Conservation (phyloP, 2,329 filamentous ascomycete genomes). For the Aspergillus chevalieri region DNA sequence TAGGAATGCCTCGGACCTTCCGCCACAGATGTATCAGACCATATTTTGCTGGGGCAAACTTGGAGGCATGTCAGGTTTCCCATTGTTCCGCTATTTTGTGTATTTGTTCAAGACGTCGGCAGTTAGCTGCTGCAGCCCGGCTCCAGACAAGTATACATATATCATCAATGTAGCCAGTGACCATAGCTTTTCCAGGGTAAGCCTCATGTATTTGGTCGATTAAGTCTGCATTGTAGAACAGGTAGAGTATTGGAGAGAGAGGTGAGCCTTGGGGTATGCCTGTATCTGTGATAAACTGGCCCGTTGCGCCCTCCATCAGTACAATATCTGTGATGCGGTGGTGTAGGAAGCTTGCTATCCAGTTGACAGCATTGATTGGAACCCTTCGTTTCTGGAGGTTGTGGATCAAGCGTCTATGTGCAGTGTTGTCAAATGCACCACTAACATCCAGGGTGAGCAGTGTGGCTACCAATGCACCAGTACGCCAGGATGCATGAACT, state of each 20-base stretch:
- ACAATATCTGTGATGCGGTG: conserved; percentile 1
- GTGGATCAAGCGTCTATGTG: background rate
- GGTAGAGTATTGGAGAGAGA: conserved; percentile 20
- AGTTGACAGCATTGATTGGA: conserved; percentile 11
- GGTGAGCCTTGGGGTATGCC: conserved; percentile 6
- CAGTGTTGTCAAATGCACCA: background rate
- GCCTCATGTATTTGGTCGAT: background rate
- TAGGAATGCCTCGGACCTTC: background rate
- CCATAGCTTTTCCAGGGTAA: background rate
- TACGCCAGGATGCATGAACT: background rate
- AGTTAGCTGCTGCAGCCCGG: background rate
- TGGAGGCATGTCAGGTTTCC: background rate
- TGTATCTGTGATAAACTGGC: background rate
- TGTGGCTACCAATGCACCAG: no score
- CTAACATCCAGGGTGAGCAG: background rate
- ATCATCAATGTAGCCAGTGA: background rate
- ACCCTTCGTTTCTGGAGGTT: background rate
- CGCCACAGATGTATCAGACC: background rate
- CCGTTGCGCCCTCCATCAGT: background rate
- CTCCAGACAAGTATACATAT: background rate
- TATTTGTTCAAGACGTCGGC: background rate
- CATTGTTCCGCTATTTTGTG: background rate
- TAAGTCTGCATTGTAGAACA: conserved; percentile 22
- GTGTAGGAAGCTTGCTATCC: conserved; percentile 11
- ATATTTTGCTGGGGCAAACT: background rate